Evolutionary conservation across 805 yeast species (phyloP), one percentile per base, ranked within the genome.

Genomic region (Maudiozyma pseudohumilis): DNA sequence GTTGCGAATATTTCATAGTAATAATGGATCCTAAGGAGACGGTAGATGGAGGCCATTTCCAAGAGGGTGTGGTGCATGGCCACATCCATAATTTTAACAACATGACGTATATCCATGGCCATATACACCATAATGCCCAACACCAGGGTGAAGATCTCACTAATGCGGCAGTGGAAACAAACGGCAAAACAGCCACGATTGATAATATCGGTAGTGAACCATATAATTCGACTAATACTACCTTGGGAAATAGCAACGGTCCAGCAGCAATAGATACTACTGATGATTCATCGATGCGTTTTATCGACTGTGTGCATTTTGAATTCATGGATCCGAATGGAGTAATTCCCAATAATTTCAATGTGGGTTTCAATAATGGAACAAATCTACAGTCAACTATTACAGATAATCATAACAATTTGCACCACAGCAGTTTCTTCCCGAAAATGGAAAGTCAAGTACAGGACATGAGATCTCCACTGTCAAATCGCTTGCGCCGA

Each of bases 81-180:
- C 83, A 76, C 47, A 74, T 76, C 16, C 82, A 76, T 55, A 74
- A 72, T 47, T 77, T 73, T 50, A 65, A 68, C 40, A 75, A 73
- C 48, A 70, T 75, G 49, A 74, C 80, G 6, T 76, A 75, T 46
- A 74, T 76, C 25, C 82, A 76, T 50, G 83, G 83, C n/a, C 83
- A 76, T 49, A 70, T 76, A 22, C 83, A 76, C 49, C 73, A 47
- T 29, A 40, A 38, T 31, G 33, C 18, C 5, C 15, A 22, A 19
- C 32, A 29, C 10, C 11, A 23, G 10, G 11, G 11, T 23, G 10
- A 23, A 11, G 11, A 11, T 9, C 25, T 9, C 11, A 23, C 11
- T 23, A 9, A 23, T 8, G 25, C 10, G 11, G 11, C 25, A 23
- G 11, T 23, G 25, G 11, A 23, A 23, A 23, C 11, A 23, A 11